Evolutionary conservation across 108 stramenopile genomes (phyloP), one percentile per base, ranked within the genome.

Genomic region (Mayamaea pseudoterrestris): DNA sequence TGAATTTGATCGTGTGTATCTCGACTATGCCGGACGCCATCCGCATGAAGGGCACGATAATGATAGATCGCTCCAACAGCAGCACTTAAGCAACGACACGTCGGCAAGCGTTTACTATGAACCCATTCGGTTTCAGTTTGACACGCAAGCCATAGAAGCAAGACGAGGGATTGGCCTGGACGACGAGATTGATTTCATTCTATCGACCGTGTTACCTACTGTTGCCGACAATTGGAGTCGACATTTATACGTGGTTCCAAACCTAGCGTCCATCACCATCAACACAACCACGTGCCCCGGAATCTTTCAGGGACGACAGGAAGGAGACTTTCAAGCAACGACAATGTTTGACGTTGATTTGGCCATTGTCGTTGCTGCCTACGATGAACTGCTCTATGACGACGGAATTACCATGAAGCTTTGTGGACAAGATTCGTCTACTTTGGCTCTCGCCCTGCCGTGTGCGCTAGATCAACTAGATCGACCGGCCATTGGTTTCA

Each of bases 401-500:
- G 20, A 22, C 22, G 30, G 20, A 9, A n/a, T n/a, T 18, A 22
- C 34, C 5, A 24, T 25, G 12, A 17, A 18, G 2, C 35, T 50
- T 1, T 50, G 50, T 50, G 11, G 25, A 6, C 12, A n/a, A 2
- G 35, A 35, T 3, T n/a, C 17, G n/a, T 22, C n/a, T 27, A 11
- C 58, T 6, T 43, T 60, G 34, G 64, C 64, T 21, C 22, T 58
- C 29, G 51, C 51, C 4, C 25, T 27, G 21, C 30, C 57, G 6
- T 65, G 64, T 46, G 22, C 32, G 30, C 22, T 52, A 11, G 64
- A 65, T 32, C 50, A 52, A 40, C 27, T 28, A 26, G 64, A 65
- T 35, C 41, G 64, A 18, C 64, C 64, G 0, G 44, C 53, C 2
- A 45, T 52, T 17, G 64, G 64, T 32, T 47, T 54, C 16, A 51